These are phyloP conservation scores for Eutypa lata DNA, from an alignment of 2,329 filamentous ascomycete species.

Conservation along the genomic window DNA sequence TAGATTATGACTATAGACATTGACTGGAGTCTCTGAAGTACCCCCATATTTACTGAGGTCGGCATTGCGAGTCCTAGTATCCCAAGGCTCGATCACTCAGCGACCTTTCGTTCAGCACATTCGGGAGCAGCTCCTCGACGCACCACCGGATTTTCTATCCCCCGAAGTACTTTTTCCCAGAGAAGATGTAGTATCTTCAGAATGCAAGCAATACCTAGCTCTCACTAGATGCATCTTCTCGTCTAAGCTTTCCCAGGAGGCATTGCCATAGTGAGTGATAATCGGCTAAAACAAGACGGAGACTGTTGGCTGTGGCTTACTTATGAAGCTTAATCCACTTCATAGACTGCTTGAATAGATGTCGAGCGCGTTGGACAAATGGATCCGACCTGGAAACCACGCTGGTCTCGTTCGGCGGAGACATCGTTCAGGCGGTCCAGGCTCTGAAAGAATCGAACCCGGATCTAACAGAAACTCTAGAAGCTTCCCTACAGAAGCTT, in stretches of 20 bases:
- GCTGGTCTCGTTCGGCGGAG: slow-evolving; percentile 28
- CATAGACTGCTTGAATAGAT: slow-evolving; percentile 11
- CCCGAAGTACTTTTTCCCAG: slow-evolving; percentile 22
- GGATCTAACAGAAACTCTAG: slow-evolving; percentile 12
- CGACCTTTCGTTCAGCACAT: slow-evolving; percentile 32
- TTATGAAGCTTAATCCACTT: slow-evolving; percentile 24
- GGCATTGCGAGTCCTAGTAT: slow-evolving; percentile 29
- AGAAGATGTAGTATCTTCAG: slow-evolving; percentile 16
- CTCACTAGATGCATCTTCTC: slow-evolving; percentile 34
- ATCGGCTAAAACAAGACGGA: neutral
- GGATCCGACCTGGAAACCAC: slow-evolving; percentile 17
- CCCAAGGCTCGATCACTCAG: slow-evolving; percentile 27
- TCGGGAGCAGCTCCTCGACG: slow-evolving; percentile 23
- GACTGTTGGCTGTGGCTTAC: too few relatives aligned
- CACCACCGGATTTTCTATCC: slow-evolving; percentile 15
- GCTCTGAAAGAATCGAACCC: slow-evolving; percentile 32
- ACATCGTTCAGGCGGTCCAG: slow-evolving; percentile 35
- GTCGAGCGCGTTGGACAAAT: slow-evolving; percentile 17
- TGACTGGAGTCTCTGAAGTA: slow-evolving; percentile 17
- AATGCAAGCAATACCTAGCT: slow-evolving; percentile 26
- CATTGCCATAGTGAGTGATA: slow-evolving; percentile 27
- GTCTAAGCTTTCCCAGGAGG: slow-evolving; percentile 28
- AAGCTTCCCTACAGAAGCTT: slow-evolving; percentile 15
- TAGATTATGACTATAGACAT: neutral
- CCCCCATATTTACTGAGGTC: slow-evolving; percentile 31